phyloP scores from a whole-genome alignment of 345 rosid species.

The Salix suchowensis region DNA sequence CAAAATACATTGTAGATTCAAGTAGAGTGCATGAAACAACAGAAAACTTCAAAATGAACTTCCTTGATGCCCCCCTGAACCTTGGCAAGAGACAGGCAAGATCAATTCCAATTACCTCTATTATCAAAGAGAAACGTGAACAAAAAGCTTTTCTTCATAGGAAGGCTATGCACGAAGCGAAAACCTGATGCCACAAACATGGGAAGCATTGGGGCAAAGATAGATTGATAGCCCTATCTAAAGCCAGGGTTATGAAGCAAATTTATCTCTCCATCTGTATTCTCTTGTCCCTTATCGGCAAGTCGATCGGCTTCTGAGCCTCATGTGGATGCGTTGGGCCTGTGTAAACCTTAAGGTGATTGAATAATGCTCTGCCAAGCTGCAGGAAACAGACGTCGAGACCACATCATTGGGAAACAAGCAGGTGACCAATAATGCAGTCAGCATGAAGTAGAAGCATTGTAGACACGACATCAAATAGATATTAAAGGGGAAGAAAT shows the following conservation, averaged over 20 bases:
- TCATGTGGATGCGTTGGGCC: constrained; percentile 93
- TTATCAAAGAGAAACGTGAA: constrained; percentile 11
- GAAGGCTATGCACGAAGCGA: constrained; percentile 6
- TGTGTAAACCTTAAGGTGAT: constrained; percentile 91
- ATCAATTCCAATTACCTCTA: constrained; percentile 11
- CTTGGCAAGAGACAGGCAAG: constrained; percentile 1
- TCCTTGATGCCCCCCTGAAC: neutral
- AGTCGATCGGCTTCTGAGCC: constrained; percentile 78
- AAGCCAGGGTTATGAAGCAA: constrained; percentile 3
- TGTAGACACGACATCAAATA: neutral
- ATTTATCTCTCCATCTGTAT: constrained; percentile 48
- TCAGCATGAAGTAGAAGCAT: neutral
- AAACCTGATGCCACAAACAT: neutral
- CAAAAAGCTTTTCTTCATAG: neutral
- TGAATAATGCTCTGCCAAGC: constrained; percentile 91
- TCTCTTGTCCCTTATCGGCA: constrained; percentile 90
- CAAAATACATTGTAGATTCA: neutral
- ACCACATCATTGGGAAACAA: neutral
- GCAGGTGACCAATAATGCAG: neutral
- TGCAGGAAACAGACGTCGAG: constrained; percentile 30
- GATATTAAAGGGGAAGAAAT: no score
- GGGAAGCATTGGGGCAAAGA: neutral
- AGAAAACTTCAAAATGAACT: constrained; percentile 1
- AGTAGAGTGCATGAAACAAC: constrained; percentile 1
- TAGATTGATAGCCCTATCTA: constrained; percentile 13